phyloP scores from a whole-genome alignment of 805 yeast genomes.

The Myxozyma neglecta region DNA sequence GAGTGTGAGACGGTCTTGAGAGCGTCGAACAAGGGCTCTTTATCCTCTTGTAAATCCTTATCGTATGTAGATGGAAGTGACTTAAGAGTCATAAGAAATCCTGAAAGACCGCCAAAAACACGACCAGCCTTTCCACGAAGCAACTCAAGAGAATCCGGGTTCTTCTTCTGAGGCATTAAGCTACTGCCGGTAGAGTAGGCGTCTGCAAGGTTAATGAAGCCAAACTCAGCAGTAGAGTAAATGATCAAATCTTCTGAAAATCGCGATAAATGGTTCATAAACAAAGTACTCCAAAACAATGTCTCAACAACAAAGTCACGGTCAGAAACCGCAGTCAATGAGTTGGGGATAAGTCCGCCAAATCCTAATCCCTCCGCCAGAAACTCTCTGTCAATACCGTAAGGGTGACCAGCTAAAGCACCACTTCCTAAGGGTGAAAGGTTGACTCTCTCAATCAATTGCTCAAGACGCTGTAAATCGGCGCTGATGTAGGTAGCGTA shows the following conservation, averaged over 20 bases:
- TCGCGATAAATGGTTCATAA: conserved; percentile 94
- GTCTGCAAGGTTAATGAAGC: conserved; percentile 88
- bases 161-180: conserved; percentile 98
- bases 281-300: conserved; percentile 90
- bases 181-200: conserved; percentile 99
- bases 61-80: conserved; percentile 98
- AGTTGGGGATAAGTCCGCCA: conserved; percentile 85
- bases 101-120: conserved; percentile 91
- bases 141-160: conserved; percentile 93
- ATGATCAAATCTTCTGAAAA: conserved; percentile 92
- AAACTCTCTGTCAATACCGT: conserved; percentile 94
- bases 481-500: conserved; percentile 93
- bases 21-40: conserved; percentile 95
- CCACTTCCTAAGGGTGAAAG: conserved; percentile 94
- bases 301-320: conserved; percentile 96
- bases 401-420: conserved; percentile 98
- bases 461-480: conserved; percentile 81
- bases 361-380: conserved; percentile 81
- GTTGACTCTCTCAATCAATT: conserved; percentile 79
- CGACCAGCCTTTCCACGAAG: conserved; percentile 97
- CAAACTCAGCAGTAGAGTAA: conserved; percentile 97
- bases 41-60: conserved; percentile 98
- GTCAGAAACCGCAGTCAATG: conserved; percentile 94
- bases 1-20: conserved; percentile 91
- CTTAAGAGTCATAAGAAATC: conserved; percentile 93